Percentiles rank a stretch among this genome's conserved stretches.
Conservation (phyloP, 164 flowering plant genomes). For the Platanus orientalis region DNA sequence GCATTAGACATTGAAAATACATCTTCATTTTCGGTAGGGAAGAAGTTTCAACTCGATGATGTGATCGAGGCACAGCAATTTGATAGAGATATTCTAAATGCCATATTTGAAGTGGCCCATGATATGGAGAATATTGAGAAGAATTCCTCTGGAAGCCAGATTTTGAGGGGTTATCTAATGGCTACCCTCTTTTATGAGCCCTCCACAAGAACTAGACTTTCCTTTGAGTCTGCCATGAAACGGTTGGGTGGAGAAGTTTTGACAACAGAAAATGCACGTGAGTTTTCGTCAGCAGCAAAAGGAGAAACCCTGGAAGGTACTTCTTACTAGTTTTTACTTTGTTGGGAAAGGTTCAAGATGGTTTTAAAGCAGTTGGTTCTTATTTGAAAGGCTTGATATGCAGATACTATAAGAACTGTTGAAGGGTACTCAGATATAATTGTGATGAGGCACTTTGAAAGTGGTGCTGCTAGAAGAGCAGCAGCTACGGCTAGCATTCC, state of each 20-base stretch:
- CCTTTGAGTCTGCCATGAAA: constrained; percentile 98
- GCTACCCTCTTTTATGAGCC: constrained; percentile 97
- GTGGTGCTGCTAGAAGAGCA: constrained; percentile 93
- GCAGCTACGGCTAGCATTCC: constrained; percentile 85
- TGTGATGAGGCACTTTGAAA: constrained; percentile 97
- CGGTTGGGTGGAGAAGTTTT: constrained; percentile 95
- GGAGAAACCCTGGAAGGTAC: constrained; percentile 99
- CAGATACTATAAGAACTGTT: constrained; percentile 91
- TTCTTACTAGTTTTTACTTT: not conserved
- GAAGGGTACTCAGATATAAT: constrained; percentile 97
- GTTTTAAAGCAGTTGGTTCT: constrained; percentile 8
- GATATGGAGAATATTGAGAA: constrained; percentile 89
- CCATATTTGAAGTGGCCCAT: constrained; percentile 80
- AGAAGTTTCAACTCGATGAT: constrained; percentile 83
- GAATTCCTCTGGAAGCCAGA: constrained; percentile 56
- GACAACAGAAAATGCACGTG: constrained; percentile 97
- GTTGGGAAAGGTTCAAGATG: not conserved
- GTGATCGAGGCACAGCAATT: constrained; percentile 93
- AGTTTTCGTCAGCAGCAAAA: constrained; percentile 96
- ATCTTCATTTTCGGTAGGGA: constrained; percentile 36
- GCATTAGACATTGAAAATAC: constrained; percentile 27
- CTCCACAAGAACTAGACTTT: constrained; percentile 94
- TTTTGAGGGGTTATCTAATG: constrained; percentile 89
- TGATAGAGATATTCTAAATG: constrained; percentile 69
- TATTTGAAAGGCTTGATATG: constrained; percentile 14